These are phyloP conservation scores for Penicillium sp. DNA, from an alignment of 2,329 filamentous ascomycete species.

Conservation along the genomic window DNA sequence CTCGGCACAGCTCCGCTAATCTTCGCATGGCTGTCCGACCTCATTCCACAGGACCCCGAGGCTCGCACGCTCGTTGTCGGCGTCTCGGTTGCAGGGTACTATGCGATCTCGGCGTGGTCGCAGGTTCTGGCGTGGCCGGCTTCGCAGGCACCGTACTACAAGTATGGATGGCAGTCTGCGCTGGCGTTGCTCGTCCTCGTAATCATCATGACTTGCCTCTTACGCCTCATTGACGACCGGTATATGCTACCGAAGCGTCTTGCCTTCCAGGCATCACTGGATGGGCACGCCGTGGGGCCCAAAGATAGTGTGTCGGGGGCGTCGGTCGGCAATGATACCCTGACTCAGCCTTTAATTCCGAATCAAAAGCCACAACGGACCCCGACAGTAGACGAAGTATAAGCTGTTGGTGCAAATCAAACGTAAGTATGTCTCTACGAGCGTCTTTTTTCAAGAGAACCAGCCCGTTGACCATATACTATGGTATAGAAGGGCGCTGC, in stretches of 20 bases:
- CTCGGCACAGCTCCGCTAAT: slow-evolving; percentile 54
- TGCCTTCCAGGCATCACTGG: slow-evolving; percentile 17
- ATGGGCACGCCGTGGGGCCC: slow-evolving; percentile 10
- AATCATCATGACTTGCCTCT: slow-evolving; percentile 44
- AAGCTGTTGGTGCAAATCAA: not conserved
- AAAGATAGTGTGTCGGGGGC: slow-evolving; percentile 10
- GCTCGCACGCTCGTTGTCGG: slow-evolving; percentile 51
- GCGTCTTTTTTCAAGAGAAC: no score
- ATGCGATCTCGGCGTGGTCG: slow-evolving; percentile 52
- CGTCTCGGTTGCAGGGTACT: slow-evolving; percentile 50
- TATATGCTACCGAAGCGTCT: slow-evolving; percentile 34
- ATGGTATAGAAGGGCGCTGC: no score
- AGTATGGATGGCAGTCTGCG: slow-evolving; percentile 50
- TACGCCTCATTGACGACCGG: slow-evolving; percentile 47
- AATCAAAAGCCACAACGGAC: slow-evolving; percentile 1
- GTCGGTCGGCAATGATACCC: not conserved
- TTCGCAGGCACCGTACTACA: slow-evolving; percentile 50
- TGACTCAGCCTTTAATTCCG: not conserved
- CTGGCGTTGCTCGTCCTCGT: slow-evolving; percentile 47
- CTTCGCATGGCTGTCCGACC: slow-evolving; percentile 53
- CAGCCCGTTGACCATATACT: no score
- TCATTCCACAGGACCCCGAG: slow-evolving; percentile 52
- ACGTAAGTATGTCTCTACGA: no score
- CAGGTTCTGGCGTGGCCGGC: slow-evolving; percentile 55
- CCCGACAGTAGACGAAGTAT: not conserved